phyloP scores from a whole-genome alignment of 1,139 yeast genomes.

The Hanseniaspora sp. region DNA sequence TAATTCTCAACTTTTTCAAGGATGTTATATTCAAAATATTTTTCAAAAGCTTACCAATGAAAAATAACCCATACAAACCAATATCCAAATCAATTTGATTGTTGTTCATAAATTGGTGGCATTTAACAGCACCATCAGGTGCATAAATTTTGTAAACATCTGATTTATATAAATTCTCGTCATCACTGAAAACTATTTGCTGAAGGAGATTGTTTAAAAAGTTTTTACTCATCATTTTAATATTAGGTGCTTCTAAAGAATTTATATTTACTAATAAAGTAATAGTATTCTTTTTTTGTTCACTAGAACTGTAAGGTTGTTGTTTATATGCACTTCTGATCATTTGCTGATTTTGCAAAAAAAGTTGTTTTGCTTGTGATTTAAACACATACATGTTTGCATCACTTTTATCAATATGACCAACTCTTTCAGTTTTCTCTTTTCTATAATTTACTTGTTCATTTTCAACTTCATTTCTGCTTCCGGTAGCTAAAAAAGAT shows the following conservation, averaged over 20 bases:
- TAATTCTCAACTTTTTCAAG: constrained; percentile 6
- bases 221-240: constrained; percentile 13
- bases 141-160: constrained; percentile 8
- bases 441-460: not conserved
- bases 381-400: not conserved
- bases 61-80: constrained; percentile 3
- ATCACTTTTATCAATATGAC: not conserved
- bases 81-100: constrained; percentile 13
- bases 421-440: not conserved
- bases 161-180: not conserved
- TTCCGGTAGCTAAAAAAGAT: not conserved
- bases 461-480: not conserved
- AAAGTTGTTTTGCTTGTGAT: constrained; percentile 2
- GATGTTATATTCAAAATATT: not conserved
- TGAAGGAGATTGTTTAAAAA: constrained; percentile 9
- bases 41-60: not conserved
- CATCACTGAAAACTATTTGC: constrained; percentile 9
- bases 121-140: constrained; percentile 2
- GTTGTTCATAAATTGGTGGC: constrained; percentile 5
- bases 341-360: not conserved
- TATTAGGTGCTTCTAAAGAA: constrained; percentile 12
- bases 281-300: not conserved
- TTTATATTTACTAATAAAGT: constrained; percentile 1
- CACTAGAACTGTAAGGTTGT: too few species aligned
- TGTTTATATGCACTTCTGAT: not conserved